Conservation (phyloP, 169 alveolate species). For the Toxoplasma gondii region DNA sequence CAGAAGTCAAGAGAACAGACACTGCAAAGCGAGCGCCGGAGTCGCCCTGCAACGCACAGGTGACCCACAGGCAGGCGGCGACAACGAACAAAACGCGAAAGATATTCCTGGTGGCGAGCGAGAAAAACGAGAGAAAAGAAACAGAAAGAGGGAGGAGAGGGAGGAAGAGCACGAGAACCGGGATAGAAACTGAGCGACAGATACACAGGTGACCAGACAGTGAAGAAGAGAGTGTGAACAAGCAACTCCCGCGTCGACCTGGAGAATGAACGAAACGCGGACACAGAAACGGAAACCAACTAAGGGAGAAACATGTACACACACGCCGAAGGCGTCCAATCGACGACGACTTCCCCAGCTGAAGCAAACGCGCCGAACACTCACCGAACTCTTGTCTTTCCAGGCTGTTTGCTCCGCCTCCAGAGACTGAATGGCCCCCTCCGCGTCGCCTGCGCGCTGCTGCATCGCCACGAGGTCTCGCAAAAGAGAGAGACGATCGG, state of each 20-base stretch:
- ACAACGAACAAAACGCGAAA: neutral
- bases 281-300: too few species aligned
- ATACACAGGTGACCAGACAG: too few species aligned
- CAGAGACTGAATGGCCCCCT: neutral
- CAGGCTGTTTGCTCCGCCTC: neutral
- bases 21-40: neutral
- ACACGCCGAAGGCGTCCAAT: too few species aligned
- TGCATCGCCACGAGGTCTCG: neutral
- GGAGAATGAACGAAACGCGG: too few species aligned
- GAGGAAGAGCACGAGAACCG: neutral
- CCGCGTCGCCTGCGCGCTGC: constrained; percentile 41
- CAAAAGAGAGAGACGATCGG: neutral
- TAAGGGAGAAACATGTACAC: too few species aligned
- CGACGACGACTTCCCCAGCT: too few species aligned
- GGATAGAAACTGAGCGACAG: neutral
- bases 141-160: too few species aligned
- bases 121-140: neutral
- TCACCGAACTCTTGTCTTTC: neutral
- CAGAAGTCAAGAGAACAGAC: constrained; percentile 15
- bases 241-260: too few species aligned
- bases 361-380: too few species aligned
- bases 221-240: too few species aligned
- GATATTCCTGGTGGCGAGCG: neutral
- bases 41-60: neutral
- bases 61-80: neutral